Percentiles rank a stretch among this genome's conserved stretches.
Conservation (phyloP, 1,139 yeast species). For the Yamadazyma spencermartinsiae region DNA sequence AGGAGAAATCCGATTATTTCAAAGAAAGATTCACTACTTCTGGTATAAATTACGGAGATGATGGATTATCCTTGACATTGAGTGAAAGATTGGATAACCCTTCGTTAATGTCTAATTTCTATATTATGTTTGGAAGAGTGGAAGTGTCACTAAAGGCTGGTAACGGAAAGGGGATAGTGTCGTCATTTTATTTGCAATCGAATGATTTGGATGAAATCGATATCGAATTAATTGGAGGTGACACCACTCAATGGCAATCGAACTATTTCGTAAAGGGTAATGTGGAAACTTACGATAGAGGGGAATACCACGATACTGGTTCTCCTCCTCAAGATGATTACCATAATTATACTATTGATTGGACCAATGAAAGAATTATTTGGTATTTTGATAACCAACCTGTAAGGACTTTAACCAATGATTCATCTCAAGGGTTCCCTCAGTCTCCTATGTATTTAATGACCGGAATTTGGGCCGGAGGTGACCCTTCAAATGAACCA, state of each 20-base stretch:
- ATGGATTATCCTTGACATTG: constrained; percentile 60
- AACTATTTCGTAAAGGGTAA: constrained; percentile 80
- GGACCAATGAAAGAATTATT: constrained; percentile 32
- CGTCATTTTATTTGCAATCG: constrained; percentile 73
- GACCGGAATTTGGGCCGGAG: constrained; percentile 48
- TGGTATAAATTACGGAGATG: constrained; percentile 24
- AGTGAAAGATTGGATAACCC: constrained; percentile 67
- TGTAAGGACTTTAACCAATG: constrained; percentile 40
- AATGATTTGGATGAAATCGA: constrained; percentile 84
- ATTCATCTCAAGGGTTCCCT: constrained; percentile 46
- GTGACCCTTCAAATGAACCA: constrained; percentile 46
- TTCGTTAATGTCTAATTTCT: constrained; percentile 64
- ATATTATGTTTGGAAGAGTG: constrained; percentile 79
- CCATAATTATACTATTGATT: constrained; percentile 36
- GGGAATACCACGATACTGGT: constrained; percentile 55
- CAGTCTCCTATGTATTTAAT: constrained; percentile 50
- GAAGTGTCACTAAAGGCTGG: constrained; percentile 71
- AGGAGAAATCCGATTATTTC: constrained; percentile 38
- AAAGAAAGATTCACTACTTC: constrained; percentile 16
- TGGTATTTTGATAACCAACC: constrained; percentile 48
- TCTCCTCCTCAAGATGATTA: constrained; percentile 42
- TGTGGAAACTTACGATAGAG: constrained; percentile 69
- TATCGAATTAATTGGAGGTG: constrained; percentile 77
- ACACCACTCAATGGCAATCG: constrained; percentile 66
- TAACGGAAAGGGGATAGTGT: constrained; percentile 68